A percentile compares a stretch with the other conserved stretches of the same genome.
These are phyloP conservation scores for Kockovaella imperatae DNA, from an alignment of 768 basidiomycete genomes.

Conservation along the genomic window DNA sequence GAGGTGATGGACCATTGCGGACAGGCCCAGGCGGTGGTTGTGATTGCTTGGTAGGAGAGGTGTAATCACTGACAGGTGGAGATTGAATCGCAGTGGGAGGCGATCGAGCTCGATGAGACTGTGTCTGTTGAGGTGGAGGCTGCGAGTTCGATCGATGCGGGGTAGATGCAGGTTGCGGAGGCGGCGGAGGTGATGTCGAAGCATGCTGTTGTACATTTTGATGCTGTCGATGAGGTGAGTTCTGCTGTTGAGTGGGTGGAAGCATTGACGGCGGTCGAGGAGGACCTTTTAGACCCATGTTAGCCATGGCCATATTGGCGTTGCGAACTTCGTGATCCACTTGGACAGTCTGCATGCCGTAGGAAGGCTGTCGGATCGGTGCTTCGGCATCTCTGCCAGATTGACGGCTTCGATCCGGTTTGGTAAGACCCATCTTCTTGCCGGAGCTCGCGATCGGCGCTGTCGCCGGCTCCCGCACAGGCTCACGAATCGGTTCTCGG, in stretches of 20 bases:
- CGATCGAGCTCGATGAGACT: background rate
- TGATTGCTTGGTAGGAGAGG: background rate
- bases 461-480: constrained; percentile 5
- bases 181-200: constrained; percentile 2
- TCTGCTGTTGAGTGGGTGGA: constrained; percentile 2
- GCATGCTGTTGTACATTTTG: constrained; percentile 6
- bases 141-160: background rate
- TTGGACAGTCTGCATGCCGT: constrained; percentile 86
- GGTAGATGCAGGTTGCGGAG: constrained; percentile 13
- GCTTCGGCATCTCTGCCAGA: constrained; percentile 80
- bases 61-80: background rate
- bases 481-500: background rate
- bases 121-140: constrained; percentile 6
- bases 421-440: constrained; percentile 49
- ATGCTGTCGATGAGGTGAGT: constrained; percentile 14
- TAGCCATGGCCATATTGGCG: constrained; percentile 2
- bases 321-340: constrained; percentile 67
- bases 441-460: constrained; percentile 1
- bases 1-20: background rate
- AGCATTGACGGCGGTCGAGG: background rate
- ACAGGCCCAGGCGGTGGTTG: background rate
- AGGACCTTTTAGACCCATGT: background rate
- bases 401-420: constrained; percentile 55
- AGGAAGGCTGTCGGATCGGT: constrained; percentile 79
- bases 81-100: background rate